phyloP scores from a whole-genome alignment of 2,329 filamentous ascomycete species.

The Colletotrichum australisinense region DNA sequence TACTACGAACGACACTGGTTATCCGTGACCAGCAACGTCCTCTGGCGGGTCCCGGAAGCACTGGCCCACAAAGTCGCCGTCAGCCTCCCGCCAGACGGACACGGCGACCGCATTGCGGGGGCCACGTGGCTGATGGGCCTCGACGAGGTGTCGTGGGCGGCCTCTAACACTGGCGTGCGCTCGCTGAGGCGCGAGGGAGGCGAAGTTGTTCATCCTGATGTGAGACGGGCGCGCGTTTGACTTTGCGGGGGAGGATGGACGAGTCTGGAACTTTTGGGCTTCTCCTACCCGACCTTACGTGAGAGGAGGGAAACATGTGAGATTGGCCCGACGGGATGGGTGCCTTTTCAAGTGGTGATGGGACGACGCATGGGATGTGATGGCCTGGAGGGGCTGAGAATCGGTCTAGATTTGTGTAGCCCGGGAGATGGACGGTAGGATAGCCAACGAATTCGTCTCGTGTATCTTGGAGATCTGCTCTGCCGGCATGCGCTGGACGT shows the following conservation, averaged over 20 bases:
- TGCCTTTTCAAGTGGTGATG: neutral
- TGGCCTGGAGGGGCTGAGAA: neutral
- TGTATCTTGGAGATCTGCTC: neutral
- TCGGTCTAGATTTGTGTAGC: neutral
- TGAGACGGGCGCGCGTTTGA: constrained; percentile 16
- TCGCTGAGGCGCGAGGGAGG: neutral
- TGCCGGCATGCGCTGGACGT: neutral
- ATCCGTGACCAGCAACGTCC: constrained; percentile 20
- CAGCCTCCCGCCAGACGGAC: constrained; percentile 27
- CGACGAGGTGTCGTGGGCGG: neutral
- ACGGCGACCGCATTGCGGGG: constrained; percentile 15
- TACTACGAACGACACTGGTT: constrained; percentile 32
- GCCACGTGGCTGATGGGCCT: constrained; percentile 1
- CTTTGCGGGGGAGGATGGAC: neutral
- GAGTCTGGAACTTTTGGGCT: neutral
- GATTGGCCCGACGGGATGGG: constrained; percentile 8
- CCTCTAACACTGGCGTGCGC: neutral
- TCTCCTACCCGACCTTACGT: neutral
- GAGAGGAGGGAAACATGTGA: neutral
- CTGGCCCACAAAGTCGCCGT: constrained; percentile 32
- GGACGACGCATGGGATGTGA: constrained; percentile 5
- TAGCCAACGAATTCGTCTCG: constrained; percentile 1
- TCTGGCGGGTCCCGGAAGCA: constrained; percentile 21
- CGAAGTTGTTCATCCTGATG: neutral
- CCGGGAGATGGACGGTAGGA: neutral